Percentiles rank a stretch among this genome's conserved stretches.
phyloP scores from a whole-genome alignment of 1,284 basidiomycete genomes.

The Apiotrichum domesticum region DNA sequence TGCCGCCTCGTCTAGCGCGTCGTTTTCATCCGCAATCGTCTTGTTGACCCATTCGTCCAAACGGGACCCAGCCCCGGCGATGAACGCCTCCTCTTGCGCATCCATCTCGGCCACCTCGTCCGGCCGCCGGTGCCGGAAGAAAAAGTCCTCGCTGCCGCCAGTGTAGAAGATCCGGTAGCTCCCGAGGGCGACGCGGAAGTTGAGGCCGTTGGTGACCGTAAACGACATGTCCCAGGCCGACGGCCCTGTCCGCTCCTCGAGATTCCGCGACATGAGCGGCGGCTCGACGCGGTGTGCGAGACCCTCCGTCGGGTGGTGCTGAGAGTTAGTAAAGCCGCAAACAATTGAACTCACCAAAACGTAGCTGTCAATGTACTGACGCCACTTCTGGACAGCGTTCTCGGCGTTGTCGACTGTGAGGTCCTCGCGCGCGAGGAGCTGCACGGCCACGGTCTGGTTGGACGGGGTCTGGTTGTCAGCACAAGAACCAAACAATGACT shows the following conservation, averaged over 20 bases:
- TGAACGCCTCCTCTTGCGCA: conserved; percentile 12
- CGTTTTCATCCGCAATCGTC: conserved; percentile 19
- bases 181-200: conserved; percentile 54
- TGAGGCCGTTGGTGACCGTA: conserved; percentile 49
- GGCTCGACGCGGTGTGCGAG: conserved; percentile 54
- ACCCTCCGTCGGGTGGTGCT: conserved; percentile 51
- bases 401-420: conserved; percentile 78
- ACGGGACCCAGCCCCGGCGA: conserved; percentile 18
- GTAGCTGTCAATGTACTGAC: conserved; percentile 83
- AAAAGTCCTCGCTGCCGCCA: conserved; percentile 46
- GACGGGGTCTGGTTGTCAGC: conserved; percentile 56
- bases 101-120: conserved; percentile 7
- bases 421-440: conserved; percentile 85
- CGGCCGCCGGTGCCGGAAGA: conserved; percentile 23
- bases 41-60: conserved; percentile 26
- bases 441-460: conserved; percentile 67
- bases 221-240: conserved; percentile 12
- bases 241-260: conserved; percentile 15
- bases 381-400: conserved; percentile 75
- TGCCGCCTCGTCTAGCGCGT: not conserved
- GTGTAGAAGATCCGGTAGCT: conserved; percentile 72
- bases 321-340: not conserved
- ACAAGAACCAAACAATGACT: conserved; percentile 25
- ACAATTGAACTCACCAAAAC: conserved; percentile 57
- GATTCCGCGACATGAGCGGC: conserved; percentile 63